Evolutionary conservation across 1,139 yeast genomes (phyloP).

Genomic region (Protomyces lactucae-debilis): DNA sequence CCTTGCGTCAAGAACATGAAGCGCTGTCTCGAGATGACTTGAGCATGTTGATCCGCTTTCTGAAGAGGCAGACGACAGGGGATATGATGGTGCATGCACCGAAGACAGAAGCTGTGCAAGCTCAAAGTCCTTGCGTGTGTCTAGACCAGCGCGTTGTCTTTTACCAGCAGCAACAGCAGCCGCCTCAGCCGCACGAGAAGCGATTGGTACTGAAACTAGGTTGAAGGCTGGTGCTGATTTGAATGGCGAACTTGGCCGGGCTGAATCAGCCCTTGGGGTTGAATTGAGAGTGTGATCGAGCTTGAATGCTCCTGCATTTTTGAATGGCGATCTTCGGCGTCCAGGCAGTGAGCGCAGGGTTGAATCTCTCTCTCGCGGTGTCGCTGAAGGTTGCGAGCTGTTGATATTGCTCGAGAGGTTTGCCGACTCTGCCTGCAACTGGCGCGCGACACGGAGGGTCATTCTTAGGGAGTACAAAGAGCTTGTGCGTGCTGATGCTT

Average conservation of each 20-base stretch:
- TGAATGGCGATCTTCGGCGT: neutral
- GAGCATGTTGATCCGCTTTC: neutral
- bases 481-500: no score
- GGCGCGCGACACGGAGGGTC: no score
- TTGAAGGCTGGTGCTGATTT: neutral
- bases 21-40: neutral
- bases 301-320: neutral
- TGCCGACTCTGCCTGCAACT: no score
- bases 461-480: no score
- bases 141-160: neutral
- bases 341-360: neutral
- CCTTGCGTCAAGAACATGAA: neutral
- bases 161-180: neutral
- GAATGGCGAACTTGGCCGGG: neutral
- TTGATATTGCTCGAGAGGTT: no score
- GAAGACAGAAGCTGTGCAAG: neutral
- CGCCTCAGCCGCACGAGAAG: no score
- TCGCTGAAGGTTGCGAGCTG: no score
- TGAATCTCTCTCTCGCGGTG: no score
- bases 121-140: neutral
- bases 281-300: neutral
- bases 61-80: neutral
- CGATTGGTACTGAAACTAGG: neutral
- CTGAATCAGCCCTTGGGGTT: neutral
- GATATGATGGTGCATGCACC: neutral